Evolutionary conservation across 495 filamentous ascomycete genomes (phyloP), one percentile per base, ranked within the genome.

Genomic region (Barbatosphaeria neglecta): DNA sequence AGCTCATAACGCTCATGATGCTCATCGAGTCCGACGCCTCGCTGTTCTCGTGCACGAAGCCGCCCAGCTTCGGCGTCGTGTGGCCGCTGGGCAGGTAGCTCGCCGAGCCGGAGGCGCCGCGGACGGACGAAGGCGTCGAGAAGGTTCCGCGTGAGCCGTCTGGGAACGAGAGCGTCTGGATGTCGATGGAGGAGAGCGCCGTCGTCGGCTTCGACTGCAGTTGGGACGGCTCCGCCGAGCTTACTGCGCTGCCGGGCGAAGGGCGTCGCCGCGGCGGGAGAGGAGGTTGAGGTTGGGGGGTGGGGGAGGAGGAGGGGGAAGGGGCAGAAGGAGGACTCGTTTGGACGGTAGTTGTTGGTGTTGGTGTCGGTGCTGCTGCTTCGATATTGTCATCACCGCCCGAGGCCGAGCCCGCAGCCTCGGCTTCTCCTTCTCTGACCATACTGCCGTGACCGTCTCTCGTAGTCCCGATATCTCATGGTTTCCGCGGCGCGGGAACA

Each of bases 1-100:
- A 82, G 69, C 89, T 96, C 63, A 77, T 78, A 33, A 97, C 69
- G 58, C 93, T 97, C 63, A 77, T 78, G 35, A 97, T 69, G 58
- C 93, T 97, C 49, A 82, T 80, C 9, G 78, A 78, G 51, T 97
- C 93, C 39, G 82, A 83, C n/a, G 67, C 65, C 46, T 87, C 85
- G 15, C 47, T 43, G 33, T 46, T 44, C 2, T 46, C 37, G 39
- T 50, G 53, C n/a, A 44, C 48, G 42, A 45, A 44, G 11, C 57
- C 50, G 5, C 58, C 59, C 6, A 62, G 22, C 37, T 28, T 53
- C 13, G 69, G 57, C 10, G 58, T 55, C 10, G 53, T 57, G 51
- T 52, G 47, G 24, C 56, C 64, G 39, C 66, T 60, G 19, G 55
- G 55, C 6, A 44, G 39, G 0, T 58, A 19, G 42, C 45, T 5